Conservation (phyloP, 1,284 basidiomycete genomes). For the Cutaneotrichosporon sp. region DNA sequence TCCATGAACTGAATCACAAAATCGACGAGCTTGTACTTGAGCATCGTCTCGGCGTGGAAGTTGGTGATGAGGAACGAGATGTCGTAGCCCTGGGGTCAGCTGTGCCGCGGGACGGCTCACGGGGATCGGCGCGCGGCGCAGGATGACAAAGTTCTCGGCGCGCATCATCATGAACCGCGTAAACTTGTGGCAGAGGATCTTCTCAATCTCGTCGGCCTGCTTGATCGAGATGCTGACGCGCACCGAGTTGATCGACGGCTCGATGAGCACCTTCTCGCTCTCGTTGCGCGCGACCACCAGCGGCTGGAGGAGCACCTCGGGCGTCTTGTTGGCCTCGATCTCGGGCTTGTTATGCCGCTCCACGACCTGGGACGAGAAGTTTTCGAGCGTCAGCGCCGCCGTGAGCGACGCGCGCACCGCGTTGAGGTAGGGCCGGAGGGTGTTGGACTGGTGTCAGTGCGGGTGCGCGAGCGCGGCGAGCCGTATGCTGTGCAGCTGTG, state of each 20-base stretch:
- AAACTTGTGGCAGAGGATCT: conserved; percentile 96
- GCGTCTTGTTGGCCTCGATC: conserved; percentile 85
- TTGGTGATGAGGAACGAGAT: conserved; percentile 99
- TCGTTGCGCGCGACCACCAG: conserved; percentile 94
- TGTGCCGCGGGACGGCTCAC: too few species aligned
- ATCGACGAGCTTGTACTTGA: conserved; percentile 99
- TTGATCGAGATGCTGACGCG: conserved; percentile 97
- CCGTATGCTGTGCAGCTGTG: too few species aligned
- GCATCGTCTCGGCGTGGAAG: conserved; percentile 93
- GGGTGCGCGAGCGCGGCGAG: too few species aligned
- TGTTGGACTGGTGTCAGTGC: conserved; percentile 57
- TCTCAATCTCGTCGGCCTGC: conserved; percentile 98
- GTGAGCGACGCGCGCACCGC: conserved; percentile 94
- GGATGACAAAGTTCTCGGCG: conserved; percentile 94
- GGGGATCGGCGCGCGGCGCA: conserved; percentile 88
- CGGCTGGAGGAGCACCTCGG: conserved; percentile 91
- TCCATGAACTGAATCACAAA: conserved; percentile 99
- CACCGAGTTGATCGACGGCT: conserved; percentile 95
- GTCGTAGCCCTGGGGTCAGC: conserved; percentile 77
- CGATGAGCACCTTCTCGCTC: conserved; percentile 94
- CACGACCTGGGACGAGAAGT: conserved; percentile 96
- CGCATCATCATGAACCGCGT: conserved; percentile 99
- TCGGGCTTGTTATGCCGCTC: conserved; percentile 97
- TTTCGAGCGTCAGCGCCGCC: conserved; percentile 94
- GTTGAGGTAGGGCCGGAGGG: conserved; percentile 89